Conservation (phyloP, 2,329 filamentous ascomycete species). For the Sporothrix variecibatus region DNA sequence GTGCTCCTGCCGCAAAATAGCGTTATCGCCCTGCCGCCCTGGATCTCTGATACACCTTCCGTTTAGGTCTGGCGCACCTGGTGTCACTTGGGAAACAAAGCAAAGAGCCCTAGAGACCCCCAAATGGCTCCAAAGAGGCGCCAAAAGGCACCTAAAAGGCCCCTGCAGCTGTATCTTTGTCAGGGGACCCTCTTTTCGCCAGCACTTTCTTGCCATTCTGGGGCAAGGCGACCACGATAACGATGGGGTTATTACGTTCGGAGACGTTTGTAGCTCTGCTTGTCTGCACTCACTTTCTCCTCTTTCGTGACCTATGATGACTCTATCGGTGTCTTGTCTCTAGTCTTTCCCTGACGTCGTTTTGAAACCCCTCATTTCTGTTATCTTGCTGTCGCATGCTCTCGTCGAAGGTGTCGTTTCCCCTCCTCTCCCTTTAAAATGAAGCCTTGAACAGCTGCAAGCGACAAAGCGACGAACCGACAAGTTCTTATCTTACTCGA, state of each 20-base stretch:
- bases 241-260: neutral
- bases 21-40: slow-evolving; percentile 2
- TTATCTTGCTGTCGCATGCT: slow-evolving; percentile 8
- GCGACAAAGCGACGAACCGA: neutral
- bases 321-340: neutral
- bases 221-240: slow-evolving; percentile 18
- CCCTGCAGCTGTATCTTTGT: neutral
- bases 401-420: neutral
- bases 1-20: slow-evolving; percentile 12
- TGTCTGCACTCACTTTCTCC: neutral
- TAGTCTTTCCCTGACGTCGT: neutral
- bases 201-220: slow-evolving; percentile 13
- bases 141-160: neutral
- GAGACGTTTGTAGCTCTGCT: neutral
- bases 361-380: neutral
- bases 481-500: neutral
- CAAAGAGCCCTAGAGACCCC: neutral
- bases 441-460: neutral
- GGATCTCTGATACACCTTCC: neutral
- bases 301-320: neutral
- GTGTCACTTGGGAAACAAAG: neutral
- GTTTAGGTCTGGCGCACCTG: slow-evolving; percentile 9
- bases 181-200: slow-evolving; percentile 4
- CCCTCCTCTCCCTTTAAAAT: neutral
- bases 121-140: neutral